A percentile compares a stretch with the other conserved stretches of the same genome.
Evolutionary conservation across 108 stramenopile species (phyloP).

Genomic region (Cyclotella atomus): DNA sequence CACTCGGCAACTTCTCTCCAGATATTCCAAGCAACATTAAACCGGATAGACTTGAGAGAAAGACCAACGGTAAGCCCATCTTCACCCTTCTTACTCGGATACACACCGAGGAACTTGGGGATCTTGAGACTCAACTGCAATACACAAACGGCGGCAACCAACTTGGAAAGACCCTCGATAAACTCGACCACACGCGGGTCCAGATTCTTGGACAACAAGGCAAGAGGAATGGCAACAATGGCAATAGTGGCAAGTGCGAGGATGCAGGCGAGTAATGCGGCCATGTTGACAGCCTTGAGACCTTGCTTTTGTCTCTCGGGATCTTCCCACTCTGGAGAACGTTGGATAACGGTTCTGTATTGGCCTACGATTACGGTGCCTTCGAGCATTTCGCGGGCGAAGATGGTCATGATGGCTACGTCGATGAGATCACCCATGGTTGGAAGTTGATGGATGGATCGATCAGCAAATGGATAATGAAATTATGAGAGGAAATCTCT

Average conservation of each 20-base stretch:
- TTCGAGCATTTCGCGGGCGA: slow-evolving; percentile 78
- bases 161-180: slow-evolving; percentile 81
- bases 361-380: slow-evolving; percentile 77
- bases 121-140: slow-evolving; percentile 76
- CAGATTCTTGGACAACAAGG: slow-evolving; percentile 59
- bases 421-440: slow-evolving; percentile 39
- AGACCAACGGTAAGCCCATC: slow-evolving; percentile 49
- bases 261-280: slow-evolving; percentile 63
- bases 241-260: slow-evolving; percentile 59
- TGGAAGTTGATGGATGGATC: no score
- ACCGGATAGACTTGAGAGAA: slow-evolving; percentile 67
- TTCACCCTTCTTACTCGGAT: slow-evolving; percentile 54
- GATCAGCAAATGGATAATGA: no score
- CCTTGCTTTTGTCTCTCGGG: slow-evolving; percentile 57
- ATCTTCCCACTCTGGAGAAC: slow-evolving; percentile 51
- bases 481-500: no score
- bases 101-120: slow-evolving; percentile 77
- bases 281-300: slow-evolving; percentile 59
- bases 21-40: slow-evolving; percentile 90
- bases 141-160: slow-evolving; percentile 75
- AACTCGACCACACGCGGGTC: slow-evolving; percentile 51
- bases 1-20: slow-evolving; percentile 87
- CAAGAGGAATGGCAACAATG: slow-evolving; percentile 66
- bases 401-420: slow-evolving; percentile 70
- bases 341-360: slow-evolving; percentile 69